These are phyloP conservation scores for Scedosporium apiospermum DNA, from an alignment of 2,329 filamentous ascomycete species.

Conservation along the genomic window DNA sequence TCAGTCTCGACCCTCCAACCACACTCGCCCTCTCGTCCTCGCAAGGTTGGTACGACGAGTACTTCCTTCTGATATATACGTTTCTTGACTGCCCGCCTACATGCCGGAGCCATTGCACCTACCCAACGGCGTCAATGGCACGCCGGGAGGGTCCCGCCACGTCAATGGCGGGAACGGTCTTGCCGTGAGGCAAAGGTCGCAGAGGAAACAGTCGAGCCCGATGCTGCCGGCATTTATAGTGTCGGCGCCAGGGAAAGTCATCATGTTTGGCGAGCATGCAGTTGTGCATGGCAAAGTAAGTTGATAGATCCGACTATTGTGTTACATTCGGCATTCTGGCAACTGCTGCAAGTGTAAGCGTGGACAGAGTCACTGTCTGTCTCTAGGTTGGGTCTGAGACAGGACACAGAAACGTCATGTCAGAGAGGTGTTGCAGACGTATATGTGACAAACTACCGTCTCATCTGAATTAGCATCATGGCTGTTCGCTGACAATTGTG, in stretches of 20 bases:
- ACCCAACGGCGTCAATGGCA: constrained; percentile 15
- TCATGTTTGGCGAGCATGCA: constrained; percentile 94
- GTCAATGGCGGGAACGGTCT: constrained; percentile 24
- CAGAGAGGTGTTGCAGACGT: too few species aligned
- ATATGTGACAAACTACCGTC: too few species aligned
- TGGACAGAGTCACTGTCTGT: background rate
- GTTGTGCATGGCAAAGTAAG: constrained; percentile 91
- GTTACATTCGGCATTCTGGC: background rate
- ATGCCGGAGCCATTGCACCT: constrained; percentile 9
- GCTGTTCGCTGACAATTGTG: background rate
- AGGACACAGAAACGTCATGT: too few species aligned
- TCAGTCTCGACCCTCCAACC: too few species aligned
- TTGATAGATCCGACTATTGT: background rate
- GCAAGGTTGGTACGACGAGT: background rate
- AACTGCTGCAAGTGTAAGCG: background rate
- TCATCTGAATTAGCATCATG: background rate
- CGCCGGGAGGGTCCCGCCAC: constrained; percentile 12
- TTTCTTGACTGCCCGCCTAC: background rate
- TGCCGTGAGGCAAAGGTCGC: constrained; percentile 27
- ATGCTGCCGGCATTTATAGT: constrained; percentile 93
- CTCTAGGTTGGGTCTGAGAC: background rate
- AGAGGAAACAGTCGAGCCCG: constrained; percentile 51
- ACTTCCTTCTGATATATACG: background rate
- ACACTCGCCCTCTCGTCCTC: too few species aligned
- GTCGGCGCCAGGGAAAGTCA: constrained; percentile 94